Base-by-base conservation (phyloP, 2,329 filamentous ascomycete genomes). In the Moelleriella libera region DNA sequence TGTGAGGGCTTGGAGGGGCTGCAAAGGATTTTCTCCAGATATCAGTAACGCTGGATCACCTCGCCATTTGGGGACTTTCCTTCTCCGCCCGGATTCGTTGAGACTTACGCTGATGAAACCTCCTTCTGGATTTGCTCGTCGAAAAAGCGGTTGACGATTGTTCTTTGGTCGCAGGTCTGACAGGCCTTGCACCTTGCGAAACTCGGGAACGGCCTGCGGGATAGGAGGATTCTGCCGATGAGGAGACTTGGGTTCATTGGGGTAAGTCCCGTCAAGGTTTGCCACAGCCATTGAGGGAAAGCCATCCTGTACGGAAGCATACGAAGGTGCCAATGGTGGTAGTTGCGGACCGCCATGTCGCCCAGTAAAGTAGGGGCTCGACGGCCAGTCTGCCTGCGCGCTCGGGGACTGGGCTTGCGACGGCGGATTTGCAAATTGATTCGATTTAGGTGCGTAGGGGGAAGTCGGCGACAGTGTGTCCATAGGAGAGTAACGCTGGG, bases 401-500 rank as follows among this genome's bases (percentile, higher is more conserved):
- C 82, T 85, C 41, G 90, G 90, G 52, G 89, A 96, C 61, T 89
- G 85, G 51, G 86, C 80, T 55, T 76, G 71, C 56, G 69, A 60
- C 56, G 75, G 64, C 55, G 74, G 65, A 61, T 69, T 64, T 55
- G 70, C 57, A 63, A 72, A 70, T 69, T 83, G 68, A 60, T 65
- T 74, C 71, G 78, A 62, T 71, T 85, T 68, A 68, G 74, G 61
- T 43, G 78, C 76, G 67, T 94, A 94, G 34, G 88, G 82, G 48
- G 85, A 83, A 34, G 83, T 80, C 41, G 88, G 86, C 51, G 88
- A 88, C 51, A 94, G 71, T 12, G 80, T 78, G 63, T 95, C 90
- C 89, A 96, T 96, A 53, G 90, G 92, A 44, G 90, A 97, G 68
- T 97, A 97, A 61, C 89, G 81, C 63, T 94, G 86, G 50, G 88